Evolutionary conservation across 176 grass and related monocot genomes (phyloP), one percentile per base, ranked within the genome.

Genomic region (Cenchrus americanus): DNA sequence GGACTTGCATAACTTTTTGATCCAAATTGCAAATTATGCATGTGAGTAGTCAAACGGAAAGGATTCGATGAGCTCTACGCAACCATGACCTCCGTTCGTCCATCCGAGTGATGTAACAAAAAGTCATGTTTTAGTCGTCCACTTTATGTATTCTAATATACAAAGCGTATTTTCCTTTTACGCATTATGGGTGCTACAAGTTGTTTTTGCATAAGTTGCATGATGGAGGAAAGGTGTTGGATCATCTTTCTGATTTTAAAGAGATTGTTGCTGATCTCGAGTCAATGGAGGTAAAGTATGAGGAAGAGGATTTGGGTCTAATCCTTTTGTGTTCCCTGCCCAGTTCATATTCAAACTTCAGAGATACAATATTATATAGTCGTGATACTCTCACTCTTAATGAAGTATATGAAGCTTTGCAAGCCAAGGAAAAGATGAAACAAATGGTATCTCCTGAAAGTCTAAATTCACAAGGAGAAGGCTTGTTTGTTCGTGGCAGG

Each of bases 351-450:
- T 7, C 12, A 15, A 22, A 78, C 8, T 78, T 85, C 0, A 3
- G 8, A 44, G 65, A 68, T 17, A 70, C 62, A 0, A 18, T 79
- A 2, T 64, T 71, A 34, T 70, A 48, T 7, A 75, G 73, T 14
- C 19, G 17, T 66, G 48, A 85, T 58, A 50, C 61, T 13, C 70
- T 69, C 5, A 77, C 73, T 0, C 6, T 85, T 27, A 66, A 78
- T 43, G 81, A 84, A n/a, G 69, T 75, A 23, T 62, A 84, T 30
- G 73, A 30, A 27, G 49, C 70, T 40, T 64, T 84, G 22, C 27
- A 61, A 18, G 30, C 6, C 0, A 85, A 85, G 12, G 32, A 34
- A 34, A 34, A 34, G 32, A 23, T 59, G 21, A 63, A 85, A 79
- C 13, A 8, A 4, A 52, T 80, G 27, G 5, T 75, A 4, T 37